Evolutionary conservation across 2,329 filamentous ascomycete genomes (phyloP).

Genomic region (Herpotrichia juniperi): DNA sequence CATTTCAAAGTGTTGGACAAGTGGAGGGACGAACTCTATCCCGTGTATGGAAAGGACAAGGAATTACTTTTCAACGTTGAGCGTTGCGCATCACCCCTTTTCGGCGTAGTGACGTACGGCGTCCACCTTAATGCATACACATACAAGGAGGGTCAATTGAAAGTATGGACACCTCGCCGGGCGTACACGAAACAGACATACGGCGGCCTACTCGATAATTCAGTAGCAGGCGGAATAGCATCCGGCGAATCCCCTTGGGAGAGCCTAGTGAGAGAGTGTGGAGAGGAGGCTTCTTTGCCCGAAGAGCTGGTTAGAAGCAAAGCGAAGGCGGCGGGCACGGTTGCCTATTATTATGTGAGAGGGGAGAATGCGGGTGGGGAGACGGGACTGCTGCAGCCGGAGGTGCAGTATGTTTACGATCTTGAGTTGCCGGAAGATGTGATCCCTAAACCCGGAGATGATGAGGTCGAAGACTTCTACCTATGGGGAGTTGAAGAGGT

Average conservation of each 20-base stretch:
- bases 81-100: slow-evolving; percentile 47
- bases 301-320: slow-evolving; percentile 69
- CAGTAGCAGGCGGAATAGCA: slow-evolving; percentile 84
- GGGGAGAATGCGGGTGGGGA: slow-evolving; percentile 80
- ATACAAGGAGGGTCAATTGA: slow-evolving; percentile 62
- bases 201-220: slow-evolving; percentile 91
- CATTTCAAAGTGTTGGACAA: slow-evolving; percentile 72
- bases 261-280: slow-evolving; percentile 81
- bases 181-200: slow-evolving; percentile 83
- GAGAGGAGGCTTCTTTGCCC: slow-evolving; percentile 85
- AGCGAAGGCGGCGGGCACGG: slow-evolving; percentile 67
- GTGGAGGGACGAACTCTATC: slow-evolving; percentile 52
- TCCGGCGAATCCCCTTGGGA: slow-evolving; percentile 82
- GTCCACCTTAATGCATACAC: slow-evolving; percentile 50
- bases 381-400: slow-evolving; percentile 81
- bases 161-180: slow-evolving; percentile 84
- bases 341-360: slow-evolving; percentile 86
- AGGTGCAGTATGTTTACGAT: slow-evolving; percentile 91
- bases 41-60: slow-evolving; percentile 48
- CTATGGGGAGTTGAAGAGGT: slow-evolving; percentile 80
- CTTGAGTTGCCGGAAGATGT: slow-evolving; percentile 74
- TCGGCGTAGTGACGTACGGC: slow-evolving; percentile 53
- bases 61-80: slow-evolving; percentile 51
- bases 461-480: slow-evolving; percentile 86
- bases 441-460: slow-evolving; percentile 78